A percentile compares a stretch with the other conserved stretches of the same genome.
These are phyloP conservation scores for Cyberlindnera americana DNA, from an alignment of 805 yeast genomes.

Conservation along the genomic window DNA sequence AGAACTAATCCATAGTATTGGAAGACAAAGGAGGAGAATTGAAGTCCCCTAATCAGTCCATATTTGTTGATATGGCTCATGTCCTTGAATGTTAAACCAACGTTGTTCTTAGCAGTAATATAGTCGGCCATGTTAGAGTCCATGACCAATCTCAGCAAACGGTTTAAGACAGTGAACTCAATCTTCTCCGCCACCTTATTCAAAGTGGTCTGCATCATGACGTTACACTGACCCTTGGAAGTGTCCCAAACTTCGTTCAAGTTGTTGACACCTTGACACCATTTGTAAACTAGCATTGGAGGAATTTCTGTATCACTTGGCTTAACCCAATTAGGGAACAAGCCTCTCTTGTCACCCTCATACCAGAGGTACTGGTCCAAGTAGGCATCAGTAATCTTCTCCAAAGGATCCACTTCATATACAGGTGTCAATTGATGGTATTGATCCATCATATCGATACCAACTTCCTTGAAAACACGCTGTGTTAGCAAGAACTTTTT, in stretches of 20 bases:
- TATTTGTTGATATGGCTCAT: slow-evolving; percentile 90
- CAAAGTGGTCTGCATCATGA: slow-evolving; percentile 75
- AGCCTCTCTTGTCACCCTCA: slow-evolving; percentile 80
- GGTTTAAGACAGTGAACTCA: slow-evolving; percentile 82
- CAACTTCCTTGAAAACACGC: slow-evolving; percentile 86
- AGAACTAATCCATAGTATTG: slow-evolving; percentile 87
- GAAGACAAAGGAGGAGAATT: slow-evolving; percentile 82
- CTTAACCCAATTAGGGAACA: slow-evolving; percentile 95
- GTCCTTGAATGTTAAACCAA: slow-evolving; percentile 79
- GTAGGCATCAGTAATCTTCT: slow-evolving; percentile 94
- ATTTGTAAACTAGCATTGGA: slow-evolving; percentile 85
- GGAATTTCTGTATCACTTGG: slow-evolving; percentile 94
- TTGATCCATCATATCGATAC: slow-evolving; percentile 86
- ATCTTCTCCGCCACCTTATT: slow-evolving; percentile 76
- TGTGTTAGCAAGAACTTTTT: slow-evolving; percentile 82
- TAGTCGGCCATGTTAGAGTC: slow-evolving; percentile 95
- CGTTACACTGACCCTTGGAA: slow-evolving; percentile 70
- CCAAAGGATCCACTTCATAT: slow-evolving; percentile 84
- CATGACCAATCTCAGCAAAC: slow-evolving; percentile 72
- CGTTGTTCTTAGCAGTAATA: slow-evolving; percentile 86
- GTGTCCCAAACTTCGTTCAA: slow-evolving; percentile 77
- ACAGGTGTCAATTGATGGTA: slow-evolving; percentile 83
- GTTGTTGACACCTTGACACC: slow-evolving; percentile 90
- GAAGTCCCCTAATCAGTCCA: slow-evolving; percentile 86
- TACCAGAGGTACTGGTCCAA: slow-evolving; percentile 95